Conservation (phyloP, 306 rosid species). For the Sophora flavescens region DNA sequence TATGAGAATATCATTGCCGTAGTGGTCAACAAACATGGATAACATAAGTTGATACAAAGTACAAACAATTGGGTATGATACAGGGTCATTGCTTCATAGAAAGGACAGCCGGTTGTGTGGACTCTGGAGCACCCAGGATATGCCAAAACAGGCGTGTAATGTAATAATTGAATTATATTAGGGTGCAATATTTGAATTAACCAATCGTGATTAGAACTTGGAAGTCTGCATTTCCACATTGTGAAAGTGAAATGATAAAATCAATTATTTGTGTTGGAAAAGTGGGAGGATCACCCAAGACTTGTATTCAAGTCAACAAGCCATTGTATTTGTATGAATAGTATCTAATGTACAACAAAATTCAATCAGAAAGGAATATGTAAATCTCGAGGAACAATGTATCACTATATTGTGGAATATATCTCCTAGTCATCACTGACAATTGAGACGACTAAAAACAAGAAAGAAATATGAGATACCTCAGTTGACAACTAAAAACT, state of each 20-base stretch:
- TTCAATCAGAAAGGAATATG: constrained; percentile 9
- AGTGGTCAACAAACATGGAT: not conserved
- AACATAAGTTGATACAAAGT: not conserved
- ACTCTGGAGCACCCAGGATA: not conserved
- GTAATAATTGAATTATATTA: not conserved
- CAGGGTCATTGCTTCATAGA: not conserved
- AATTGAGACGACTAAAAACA: not conserved
- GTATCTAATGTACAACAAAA: not conserved
- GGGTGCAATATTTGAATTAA: constrained; percentile 16
- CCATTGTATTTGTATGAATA: not conserved
- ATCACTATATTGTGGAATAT: not conserved
- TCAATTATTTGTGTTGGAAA: constrained; percentile 26
- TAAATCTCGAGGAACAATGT: not conserved
- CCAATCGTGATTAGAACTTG: constrained; percentile 16
- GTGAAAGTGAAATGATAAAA: constrained; percentile 38
- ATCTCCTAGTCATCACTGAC: constrained; percentile 10
- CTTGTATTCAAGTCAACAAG: constrained; percentile 47
- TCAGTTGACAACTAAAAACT: too few relatives aligned
- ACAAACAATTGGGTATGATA: not conserved
- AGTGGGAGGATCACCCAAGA: not conserved
- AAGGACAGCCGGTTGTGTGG: not conserved
- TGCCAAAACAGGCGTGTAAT: not conserved
- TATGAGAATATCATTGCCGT: not conserved
- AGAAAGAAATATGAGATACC: too few relatives aligned
- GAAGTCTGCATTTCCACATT: constrained; percentile 40